phyloP scores from a whole-genome alignment of 371 early-diverging fungal species.

The Syncephalis fuscata region DNA sequence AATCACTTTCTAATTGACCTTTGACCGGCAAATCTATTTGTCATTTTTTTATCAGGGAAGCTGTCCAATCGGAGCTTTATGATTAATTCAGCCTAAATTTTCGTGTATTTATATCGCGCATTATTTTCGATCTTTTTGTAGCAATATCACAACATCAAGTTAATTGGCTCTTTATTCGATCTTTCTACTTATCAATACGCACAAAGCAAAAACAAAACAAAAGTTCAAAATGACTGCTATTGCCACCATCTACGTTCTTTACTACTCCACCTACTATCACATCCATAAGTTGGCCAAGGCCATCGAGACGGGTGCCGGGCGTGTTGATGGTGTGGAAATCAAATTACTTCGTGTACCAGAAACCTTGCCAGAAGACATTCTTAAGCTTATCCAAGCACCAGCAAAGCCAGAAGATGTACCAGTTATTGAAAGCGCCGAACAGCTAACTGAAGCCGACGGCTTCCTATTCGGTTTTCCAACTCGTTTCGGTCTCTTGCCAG shows the following conservation, averaged over 20 bases:
- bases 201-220: too few species aligned
- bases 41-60: too few species aligned
- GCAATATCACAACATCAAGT: too few species aligned
- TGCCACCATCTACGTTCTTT: slow-evolving; percentile 36
- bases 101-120: too few species aligned
- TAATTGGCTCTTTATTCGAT: too few species aligned
- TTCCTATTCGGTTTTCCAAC: slow-evolving; percentile 67
- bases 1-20: too few species aligned
- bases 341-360: slow-evolving; percentile 50
- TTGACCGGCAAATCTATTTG: too few species aligned
- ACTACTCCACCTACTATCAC: slow-evolving; percentile 60
- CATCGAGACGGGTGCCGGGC: slow-evolving; percentile 39
- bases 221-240: too few species aligned
- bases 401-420: slow-evolving; percentile 36
- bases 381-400: slow-evolving; percentile 51
- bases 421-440: slow-evolving; percentile 24
- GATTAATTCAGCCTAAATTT: too few species aligned
- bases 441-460: slow-evolving; percentile 52
- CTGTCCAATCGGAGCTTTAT: too few species aligned
- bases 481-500: slow-evolving; percentile 51
- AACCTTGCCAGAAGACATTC: slow-evolving; percentile 38
- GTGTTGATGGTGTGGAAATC: slow-evolving; percentile 27
- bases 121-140: too few species aligned
- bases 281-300: slow-evolving; percentile 46
- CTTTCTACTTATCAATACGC: too few species aligned